Evolutionary conservation across 352 stramenopile species (phyloP), one percentile per base, ranked within the genome.

Genomic region (Phytophthora sp.): DNA sequence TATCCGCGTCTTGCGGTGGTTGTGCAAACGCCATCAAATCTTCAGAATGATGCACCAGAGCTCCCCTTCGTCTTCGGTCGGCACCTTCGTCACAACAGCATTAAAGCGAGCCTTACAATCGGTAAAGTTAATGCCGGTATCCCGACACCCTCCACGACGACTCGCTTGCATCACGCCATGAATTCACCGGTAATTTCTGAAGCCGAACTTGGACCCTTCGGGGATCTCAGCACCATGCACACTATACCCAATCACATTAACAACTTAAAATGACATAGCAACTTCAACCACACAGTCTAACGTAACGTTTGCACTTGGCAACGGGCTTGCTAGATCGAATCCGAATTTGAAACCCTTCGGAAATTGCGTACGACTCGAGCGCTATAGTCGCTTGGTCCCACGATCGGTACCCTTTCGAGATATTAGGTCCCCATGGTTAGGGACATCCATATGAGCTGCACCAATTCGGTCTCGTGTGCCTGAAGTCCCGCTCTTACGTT

Each of bases 101-200:
- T 62, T 41, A 53, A 62, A 36, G 13, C n/a, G 6, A 16, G 54
- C 41, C 5, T 24, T 13, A 15, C 54, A 45, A 27, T 41, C 54
- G 2, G 54, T 52, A 23, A 53, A 62, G 4, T 38, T 39, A 2
- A 36, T 9, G 7, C 29, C 5, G 5, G 23, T 13, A 7, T 52
- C 21, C 2, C 54, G 54, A 45, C 41, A 9, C 15, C 54, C 54
- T 13, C 9, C 29, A 33, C 29, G 5, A 33, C 29, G 29, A 33
- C 29, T 33, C 5, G 29, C 29, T 33, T 33, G 29, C 26, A 62
- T 30, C 4, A 62, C 31, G 29, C 54, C 41, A 18, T 62, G 54
- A 16, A 39, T 62, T 8, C 54, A 62, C 2, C 54, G 54, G 18
- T 36, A 53, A 20, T 53, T 61, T 36, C 26, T 62, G 15, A 62